Percentiles rank a stretch among this genome's conserved stretches.
Evolutionary conservation across 306 rosid species (phyloP).

Genomic region (Vicia sativa): DNA sequence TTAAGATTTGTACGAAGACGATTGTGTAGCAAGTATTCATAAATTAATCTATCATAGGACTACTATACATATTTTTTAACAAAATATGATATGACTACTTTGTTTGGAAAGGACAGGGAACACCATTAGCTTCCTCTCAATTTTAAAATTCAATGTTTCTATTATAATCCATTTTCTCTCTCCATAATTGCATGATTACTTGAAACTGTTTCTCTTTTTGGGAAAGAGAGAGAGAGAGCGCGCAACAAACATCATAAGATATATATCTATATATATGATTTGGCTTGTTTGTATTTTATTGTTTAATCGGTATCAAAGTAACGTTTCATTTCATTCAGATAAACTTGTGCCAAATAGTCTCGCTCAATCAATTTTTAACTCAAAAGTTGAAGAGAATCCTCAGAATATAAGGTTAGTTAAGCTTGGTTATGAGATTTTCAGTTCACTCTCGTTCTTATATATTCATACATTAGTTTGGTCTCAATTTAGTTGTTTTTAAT

Average conservation of each 20-base stretch:
- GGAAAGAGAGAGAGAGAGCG: background rate
- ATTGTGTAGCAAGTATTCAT: no score
- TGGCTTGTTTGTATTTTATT: background rate
- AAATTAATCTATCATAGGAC: no score
- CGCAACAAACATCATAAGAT: constrained; percentile 12
- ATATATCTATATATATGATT: background rate
- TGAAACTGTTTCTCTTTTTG: constrained; percentile 28
- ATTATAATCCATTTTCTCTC: constrained; percentile 35
- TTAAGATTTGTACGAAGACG: no score
- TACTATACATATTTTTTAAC: no score
- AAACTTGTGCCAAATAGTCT: constrained; percentile 45
- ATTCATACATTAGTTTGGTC: no score
- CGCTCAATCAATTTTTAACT: constrained; percentile 40
- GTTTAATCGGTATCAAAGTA: constrained; percentile 24
- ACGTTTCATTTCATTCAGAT: constrained; percentile 34
- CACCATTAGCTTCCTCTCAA: constrained; percentile 37
- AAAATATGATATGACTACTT: no score
- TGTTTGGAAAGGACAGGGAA: constrained; percentile 73
- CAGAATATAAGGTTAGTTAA: constrained; percentile 38
- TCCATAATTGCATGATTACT: constrained; percentile 29
- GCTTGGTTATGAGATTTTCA: background rate
- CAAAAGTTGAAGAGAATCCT: constrained; percentile 48
- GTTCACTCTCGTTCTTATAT: background rate
- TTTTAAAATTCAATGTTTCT: constrained; percentile 38
- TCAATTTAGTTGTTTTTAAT: no score